phyloP scores from a whole-genome alignment of 2,329 filamentous ascomycete genomes.

The Monilinia polystroma region DNA sequence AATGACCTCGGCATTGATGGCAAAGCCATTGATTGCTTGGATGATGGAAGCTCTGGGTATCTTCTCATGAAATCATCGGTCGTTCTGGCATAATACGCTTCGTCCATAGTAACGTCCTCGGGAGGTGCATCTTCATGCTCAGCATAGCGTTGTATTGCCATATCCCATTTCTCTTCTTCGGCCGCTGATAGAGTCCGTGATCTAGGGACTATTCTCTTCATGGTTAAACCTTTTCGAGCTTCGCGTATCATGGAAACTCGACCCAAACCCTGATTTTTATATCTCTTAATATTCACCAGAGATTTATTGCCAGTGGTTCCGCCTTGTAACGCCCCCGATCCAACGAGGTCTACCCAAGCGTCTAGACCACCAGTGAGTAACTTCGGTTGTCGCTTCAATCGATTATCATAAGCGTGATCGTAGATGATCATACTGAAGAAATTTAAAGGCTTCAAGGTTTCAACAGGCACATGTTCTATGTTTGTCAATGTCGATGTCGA shows the following conservation, averaged over 20 bases:
- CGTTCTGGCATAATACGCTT: constrained; percentile 60
- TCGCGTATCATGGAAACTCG: constrained; percentile 50
- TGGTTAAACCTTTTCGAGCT: constrained; percentile 25
- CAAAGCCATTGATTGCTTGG: constrained; percentile 59
- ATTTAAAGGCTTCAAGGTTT: constrained; percentile 57
- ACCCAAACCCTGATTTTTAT: constrained; percentile 45
- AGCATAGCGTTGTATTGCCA: constrained; percentile 67
- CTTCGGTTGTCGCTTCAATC: constrained; percentile 70
- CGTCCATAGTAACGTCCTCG: constrained; percentile 48
- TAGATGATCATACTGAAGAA: constrained; percentile 76
- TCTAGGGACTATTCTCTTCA: constrained; percentile 47
- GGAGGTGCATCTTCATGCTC: constrained; percentile 42
- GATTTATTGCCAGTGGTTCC: constrained; percentile 50
- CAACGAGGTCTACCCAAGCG: constrained; percentile 83
- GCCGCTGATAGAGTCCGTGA: constrained; percentile 72
- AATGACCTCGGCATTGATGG: constrained; percentile 18
- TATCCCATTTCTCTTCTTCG: constrained; percentile 79
- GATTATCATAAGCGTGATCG: constrained; percentile 79
- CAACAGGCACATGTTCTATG: constrained; percentile 42
- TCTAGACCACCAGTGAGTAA: constrained; percentile 80
- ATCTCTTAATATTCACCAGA: constrained; percentile 43
- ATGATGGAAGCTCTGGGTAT: constrained; percentile 69
- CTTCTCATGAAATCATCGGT: constrained; percentile 82
- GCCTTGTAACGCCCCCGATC: constrained; percentile 50
- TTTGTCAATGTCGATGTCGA: constrained; percentile 43